Percentiles rank a stretch among this genome's conserved stretches.
Conservation (phyloP, 2,329 filamentous ascomycete species). For the Colletotrichum sp. region DNA sequence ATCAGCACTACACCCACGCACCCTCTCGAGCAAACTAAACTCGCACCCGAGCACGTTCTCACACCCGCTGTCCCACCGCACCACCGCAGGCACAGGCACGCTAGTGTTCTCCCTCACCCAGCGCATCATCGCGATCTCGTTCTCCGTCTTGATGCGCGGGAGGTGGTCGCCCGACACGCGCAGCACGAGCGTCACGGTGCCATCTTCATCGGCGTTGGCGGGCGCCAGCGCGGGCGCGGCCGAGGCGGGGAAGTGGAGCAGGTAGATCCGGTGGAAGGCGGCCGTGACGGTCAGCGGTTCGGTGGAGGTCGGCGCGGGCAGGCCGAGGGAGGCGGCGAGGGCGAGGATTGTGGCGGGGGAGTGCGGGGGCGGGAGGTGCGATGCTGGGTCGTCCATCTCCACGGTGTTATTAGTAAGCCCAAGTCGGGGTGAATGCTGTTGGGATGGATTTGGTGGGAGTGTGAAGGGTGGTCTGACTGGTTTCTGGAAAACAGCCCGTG, state of each 20-base stretch:
- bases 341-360: background rate
- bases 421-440: too few species aligned
- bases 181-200: conserved; percentile 28
- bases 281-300: conserved; percentile 24
- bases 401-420: too few species aligned
- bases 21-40: conserved; percentile 43
- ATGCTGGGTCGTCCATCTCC: too few species aligned
- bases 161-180: conserved; percentile 39
- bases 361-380: too few species aligned
- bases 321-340: conserved; percentile 22
- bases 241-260: conserved; percentile 21
- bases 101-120: conserved; percentile 34
- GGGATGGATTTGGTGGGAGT: too few species aligned
- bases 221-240: background rate
- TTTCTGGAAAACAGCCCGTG: too few species aligned
- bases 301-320: conserved; percentile 20
- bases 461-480: too few species aligned
- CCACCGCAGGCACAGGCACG: conserved; percentile 37
- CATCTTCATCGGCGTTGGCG: background rate
- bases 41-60: conserved; percentile 43
- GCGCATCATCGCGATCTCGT: conserved; percentile 41
- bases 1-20: conserved; percentile 28
- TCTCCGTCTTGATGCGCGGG: conserved; percentile 38
- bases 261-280: conserved; percentile 31
- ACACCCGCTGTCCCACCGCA: conserved; percentile 34